Base-by-base conservation (phyloP, 2,329 filamentous ascomycete genomes). In the Akanthomyces uredinophilus region DNA sequence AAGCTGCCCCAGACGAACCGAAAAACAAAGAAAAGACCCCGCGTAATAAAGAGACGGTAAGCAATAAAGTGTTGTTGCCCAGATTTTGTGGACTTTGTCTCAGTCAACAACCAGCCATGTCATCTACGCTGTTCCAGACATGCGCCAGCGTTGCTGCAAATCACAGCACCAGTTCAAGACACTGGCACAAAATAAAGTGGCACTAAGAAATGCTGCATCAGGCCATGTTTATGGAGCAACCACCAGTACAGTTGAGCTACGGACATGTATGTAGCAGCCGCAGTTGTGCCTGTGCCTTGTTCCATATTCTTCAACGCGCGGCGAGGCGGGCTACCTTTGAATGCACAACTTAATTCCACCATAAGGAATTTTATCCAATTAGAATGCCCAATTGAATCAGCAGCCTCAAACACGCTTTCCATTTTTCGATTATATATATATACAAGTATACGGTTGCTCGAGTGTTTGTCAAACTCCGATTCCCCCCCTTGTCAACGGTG, bases 91-190 rank as follows among this genome's bases (percentile, higher is more conserved):
- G 47, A 51, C 57, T 41, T 44, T 60, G 57, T 60, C 57, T 60
- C 57, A 60, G 57, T 52, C 57, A 52, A 51, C 46, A 27, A 41
- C 37, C 57, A 60, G 57, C 57, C 57, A 60, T 60, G 57, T 60
- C 57, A 60, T 60, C 46, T 52, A 60, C 57, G 47, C 56, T 60
- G 57, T 60, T 52, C 57, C 57, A 60, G 57, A 60, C 57, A 60
- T 51, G 57, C 57, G 37, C 56, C 47, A 51, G 47, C 56, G 35
- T 60, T 51, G 57, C 57, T 60, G 57, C 57, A 60, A 29, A 60
- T 60, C 46, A 60, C 22, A 52, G 47, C 46, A 60, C 57, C 32
- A 44, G 32, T 29, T 22, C 50, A 53, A 59, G 22, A 44, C 56
- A 59, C 24, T 59, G 35, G 32, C 32, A 59, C 47, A 60, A 16